phyloP scores from a whole-genome alignment of 441 rosid genomes.

The Mallotus japonicus region DNA sequence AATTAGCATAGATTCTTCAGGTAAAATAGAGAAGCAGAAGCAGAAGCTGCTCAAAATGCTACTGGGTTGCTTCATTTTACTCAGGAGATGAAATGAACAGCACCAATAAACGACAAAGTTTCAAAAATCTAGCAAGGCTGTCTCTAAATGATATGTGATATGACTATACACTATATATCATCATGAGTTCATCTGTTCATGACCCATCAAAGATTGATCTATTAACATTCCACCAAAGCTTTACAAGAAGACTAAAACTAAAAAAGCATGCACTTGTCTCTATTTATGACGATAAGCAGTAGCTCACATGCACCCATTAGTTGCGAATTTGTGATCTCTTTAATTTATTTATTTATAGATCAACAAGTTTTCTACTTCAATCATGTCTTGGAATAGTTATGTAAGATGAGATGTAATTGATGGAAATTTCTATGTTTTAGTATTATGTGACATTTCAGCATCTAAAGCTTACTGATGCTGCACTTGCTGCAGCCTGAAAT shows the following conservation, averaged over 20 bases:
- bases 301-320: neutral
- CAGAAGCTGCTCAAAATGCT: neutral
- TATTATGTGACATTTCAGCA: neutral
- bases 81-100: neutral
- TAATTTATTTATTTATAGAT: neutral
- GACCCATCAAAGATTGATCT: neutral
- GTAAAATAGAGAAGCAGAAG: neutral
- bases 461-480: neutral
- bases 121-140: slow-evolving; percentile 4
- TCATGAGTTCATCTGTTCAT: neutral
- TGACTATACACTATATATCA: neutral
- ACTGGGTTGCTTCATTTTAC: neutral
- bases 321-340: neutral
- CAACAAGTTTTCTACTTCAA: neutral
- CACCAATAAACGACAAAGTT: neutral
- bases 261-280: neutral
- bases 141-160: neutral
- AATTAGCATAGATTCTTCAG: neutral
- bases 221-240: neutral
- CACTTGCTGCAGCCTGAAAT: no score
- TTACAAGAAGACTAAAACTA: neutral
- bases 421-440: neutral
- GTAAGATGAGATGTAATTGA: neutral
- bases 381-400: neutral
- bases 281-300: neutral